These are phyloP conservation scores for Leccinum aurantiacum DNA, from an alignment of 768 basidiomycete species.

Conservation along the genomic window DNA sequence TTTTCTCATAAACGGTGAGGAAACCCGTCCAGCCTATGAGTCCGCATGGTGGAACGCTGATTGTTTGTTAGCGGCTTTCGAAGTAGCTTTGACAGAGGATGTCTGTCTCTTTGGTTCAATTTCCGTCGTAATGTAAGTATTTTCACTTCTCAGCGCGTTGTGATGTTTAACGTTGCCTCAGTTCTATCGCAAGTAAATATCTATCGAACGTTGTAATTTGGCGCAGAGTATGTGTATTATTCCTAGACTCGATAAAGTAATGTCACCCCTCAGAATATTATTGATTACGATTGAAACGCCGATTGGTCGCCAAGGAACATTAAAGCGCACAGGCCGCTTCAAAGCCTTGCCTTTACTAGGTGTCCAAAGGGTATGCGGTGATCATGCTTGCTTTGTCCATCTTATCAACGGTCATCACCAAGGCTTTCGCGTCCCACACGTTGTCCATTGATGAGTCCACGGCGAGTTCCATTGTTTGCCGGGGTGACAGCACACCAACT, in stretches of 20 bases:
- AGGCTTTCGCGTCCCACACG: background rate
- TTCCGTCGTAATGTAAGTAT: constrained; percentile 86
- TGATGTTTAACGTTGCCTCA: constrained; percentile 31
- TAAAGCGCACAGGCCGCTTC: constrained; percentile 6
- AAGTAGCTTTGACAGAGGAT: constrained; percentile 95
- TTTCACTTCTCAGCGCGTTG: constrained; percentile 8
- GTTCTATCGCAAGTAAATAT: constrained; percentile 78
- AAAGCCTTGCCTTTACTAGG: constrained; percentile 17
- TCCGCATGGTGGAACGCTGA: constrained; percentile 18
- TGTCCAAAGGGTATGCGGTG: background rate
- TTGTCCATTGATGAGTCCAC: constrained; percentile 6
- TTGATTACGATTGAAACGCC: constrained; percentile 14
- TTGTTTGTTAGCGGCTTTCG: constrained; percentile 75
- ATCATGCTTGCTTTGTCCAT: constrained; percentile 24
- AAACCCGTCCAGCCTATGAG: background rate
- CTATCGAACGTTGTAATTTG: constrained; percentile 18
- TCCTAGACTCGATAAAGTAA: constrained; percentile 30
- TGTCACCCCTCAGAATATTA: constrained; percentile 11
- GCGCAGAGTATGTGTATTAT: constrained; percentile 21
- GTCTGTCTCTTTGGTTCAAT: constrained; percentile 94
- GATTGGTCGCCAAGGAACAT: constrained; percentile 11
- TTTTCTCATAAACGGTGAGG: constrained; percentile 90
- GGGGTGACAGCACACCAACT: constrained; percentile 12
- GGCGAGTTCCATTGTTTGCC: constrained; percentile 14
- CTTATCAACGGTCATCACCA: constrained; percentile 12